A percentile compares a stretch with the other conserved stretches of the same genome.
These are phyloP conservation scores for Dysphania ambrosioides DNA, from an alignment of 148 eudicot genomes.

Conservation along the genomic window DNA sequence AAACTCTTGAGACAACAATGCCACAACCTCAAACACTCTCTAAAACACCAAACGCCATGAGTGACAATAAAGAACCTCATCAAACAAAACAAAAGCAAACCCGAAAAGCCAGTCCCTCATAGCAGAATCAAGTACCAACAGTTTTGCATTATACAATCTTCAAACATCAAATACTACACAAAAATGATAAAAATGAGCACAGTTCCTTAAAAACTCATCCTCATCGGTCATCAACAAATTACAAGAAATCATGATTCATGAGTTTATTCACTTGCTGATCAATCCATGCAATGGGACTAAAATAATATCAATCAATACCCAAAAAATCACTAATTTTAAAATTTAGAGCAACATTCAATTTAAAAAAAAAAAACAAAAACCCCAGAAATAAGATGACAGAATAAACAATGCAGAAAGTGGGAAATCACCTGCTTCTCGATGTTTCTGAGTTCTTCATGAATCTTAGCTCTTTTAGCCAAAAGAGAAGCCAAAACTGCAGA, in stretches of 20 bases:
- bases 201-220: not conserved
- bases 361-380: not conserved
- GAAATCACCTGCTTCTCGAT: constrained; percentile 79
- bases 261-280: not conserved
- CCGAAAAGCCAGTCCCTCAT: not conserved
- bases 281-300: not conserved
- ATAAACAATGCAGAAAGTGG: not conserved
- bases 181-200: not conserved
- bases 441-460: constrained; percentile 78
- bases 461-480: constrained; percentile 74
- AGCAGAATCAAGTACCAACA: not conserved
- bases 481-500: constrained; percentile 68
- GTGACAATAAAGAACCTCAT: not conserved
- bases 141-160: not conserved
- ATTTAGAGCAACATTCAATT: not conserved
- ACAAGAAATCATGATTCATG: not conserved
- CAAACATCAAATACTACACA: not conserved
- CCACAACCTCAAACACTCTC: constrained; percentile 5
- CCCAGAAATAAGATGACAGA: not conserved
- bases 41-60: not conserved
- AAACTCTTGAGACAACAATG: not conserved
- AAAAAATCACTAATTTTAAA: not conserved
- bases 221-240: constrained; percentile 2
- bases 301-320: not conserved
- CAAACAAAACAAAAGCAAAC: not conserved